Evolutionary conservation across 2,329 filamentous ascomycete genomes (phyloP).

Genomic region (Periglandula ipomoeae): DNA sequence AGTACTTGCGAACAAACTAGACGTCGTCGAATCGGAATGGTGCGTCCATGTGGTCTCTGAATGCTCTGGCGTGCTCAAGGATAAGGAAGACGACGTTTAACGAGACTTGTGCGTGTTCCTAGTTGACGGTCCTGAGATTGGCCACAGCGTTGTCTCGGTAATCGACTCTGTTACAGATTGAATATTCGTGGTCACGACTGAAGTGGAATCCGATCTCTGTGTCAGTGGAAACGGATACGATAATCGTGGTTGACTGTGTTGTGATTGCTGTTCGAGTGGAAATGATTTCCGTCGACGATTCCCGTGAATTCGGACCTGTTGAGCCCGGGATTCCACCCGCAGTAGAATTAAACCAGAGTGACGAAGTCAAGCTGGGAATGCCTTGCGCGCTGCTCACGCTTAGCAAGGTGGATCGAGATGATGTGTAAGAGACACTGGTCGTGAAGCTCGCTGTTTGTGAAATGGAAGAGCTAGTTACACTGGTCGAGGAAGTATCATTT

Average conservation of each 20-base stretch:
- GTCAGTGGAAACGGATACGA: not conserved
- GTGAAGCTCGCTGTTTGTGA: not conserved
- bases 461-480: not conserved
- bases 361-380: not conserved
- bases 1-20: not conserved
- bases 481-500: not conserved
- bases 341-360: constrained; percentile 3
- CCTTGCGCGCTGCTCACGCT: not conserved
- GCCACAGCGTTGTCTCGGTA: not conserved
- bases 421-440: not conserved
- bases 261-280: not conserved
- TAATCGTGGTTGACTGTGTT: not conserved
- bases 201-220: constrained; percentile 1
- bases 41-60: not conserved
- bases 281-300: too few relatives aligned
- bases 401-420: not conserved
- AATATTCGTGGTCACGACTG: not conserved
- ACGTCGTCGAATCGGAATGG: not conserved
- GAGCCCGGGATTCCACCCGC: not conserved
- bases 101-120: not conserved
- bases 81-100: not conserved
- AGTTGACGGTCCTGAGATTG: not conserved
- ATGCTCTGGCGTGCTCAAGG: not conserved
- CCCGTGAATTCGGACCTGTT: too few relatives aligned
- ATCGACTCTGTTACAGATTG: not conserved